Percentiles rank a stretch among this genome's conserved stretches.
Evolutionary conservation across 2,329 filamentous ascomycete genomes (phyloP).

Genomic region (Arthrobotrys sphaeroides): DNA sequence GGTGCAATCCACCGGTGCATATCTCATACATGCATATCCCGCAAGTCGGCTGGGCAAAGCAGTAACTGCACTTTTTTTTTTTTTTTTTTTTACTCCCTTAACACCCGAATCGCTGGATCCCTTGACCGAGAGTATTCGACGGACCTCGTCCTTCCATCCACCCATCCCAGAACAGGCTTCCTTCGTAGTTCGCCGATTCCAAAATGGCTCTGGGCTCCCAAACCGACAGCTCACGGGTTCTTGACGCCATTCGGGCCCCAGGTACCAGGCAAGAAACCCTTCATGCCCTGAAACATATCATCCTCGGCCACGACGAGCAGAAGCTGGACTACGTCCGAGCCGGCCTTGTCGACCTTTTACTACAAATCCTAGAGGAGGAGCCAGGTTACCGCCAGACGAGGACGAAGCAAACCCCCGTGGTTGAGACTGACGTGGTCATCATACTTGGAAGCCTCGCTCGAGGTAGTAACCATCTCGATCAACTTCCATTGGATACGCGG

Average conservation of each 20-base stretch:
- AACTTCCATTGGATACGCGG: background rate
- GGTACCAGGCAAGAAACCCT: conserved; percentile 66
- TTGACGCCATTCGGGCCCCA: conserved; percentile 50
- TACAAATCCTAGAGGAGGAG: conserved; percentile 64
- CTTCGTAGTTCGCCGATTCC: background rate
- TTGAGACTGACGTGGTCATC: conserved; percentile 64
- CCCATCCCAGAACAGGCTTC: background rate
- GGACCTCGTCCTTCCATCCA: background rate
- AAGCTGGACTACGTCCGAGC: conserved; percentile 80
- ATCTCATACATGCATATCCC: too few species aligned
- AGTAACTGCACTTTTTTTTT: conserved; percentile 17
- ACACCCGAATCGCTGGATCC: conserved; percentile 14
- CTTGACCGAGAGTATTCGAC: background rate
- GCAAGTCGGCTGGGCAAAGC: conserved; percentile 5
- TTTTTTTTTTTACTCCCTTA: conserved; percentile 7
- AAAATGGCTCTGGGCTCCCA: conserved; percentile 59
- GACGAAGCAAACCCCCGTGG: conserved; percentile 59
- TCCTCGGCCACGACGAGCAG: conserved; percentile 85
- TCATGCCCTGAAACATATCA: conserved; percentile 82
- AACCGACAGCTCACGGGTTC: conserved; percentile 58
- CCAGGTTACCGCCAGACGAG: conserved; percentile 34
- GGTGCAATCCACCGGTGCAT: background rate
- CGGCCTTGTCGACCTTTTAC: conserved; percentile 73
- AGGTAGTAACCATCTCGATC: conserved; percentile 67
- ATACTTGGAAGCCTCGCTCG: conserved; percentile 85